A percentile compares a stretch with the other conserved stretches of the same genome.
Evolutionary conservation across 2,329 filamentous ascomycete species (phyloP).

Genomic region (Monascus ruber): DNA sequence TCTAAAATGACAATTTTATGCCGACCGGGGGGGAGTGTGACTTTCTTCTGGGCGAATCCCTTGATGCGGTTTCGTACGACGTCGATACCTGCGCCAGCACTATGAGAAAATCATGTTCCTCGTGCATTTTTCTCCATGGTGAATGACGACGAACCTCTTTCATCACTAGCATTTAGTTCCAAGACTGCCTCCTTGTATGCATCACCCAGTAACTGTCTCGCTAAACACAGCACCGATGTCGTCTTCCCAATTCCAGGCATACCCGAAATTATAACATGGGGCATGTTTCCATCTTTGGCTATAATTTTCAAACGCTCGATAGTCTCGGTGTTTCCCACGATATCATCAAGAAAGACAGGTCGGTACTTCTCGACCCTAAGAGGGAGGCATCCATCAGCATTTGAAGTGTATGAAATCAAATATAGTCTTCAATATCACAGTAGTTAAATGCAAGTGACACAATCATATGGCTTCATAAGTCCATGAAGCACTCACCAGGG

Average conservation of each 20-base stretch:
- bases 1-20: conserved; percentile 97
- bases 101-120: neutral
- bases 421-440: too few relatives aligned
- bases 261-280: conserved; percentile 97
- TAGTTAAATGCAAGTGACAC: too few relatives aligned
- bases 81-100: conserved; percentile 59
- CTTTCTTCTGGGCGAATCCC: conserved; percentile 97
- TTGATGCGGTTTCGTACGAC: conserved; percentile 97
- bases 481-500: conserved; percentile 31
- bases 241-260: conserved; percentile 99
- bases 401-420: conserved; percentile 6
- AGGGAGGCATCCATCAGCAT: neutral
- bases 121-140: neutral
- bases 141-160: conserved; percentile 54
- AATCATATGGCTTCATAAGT: neutral
- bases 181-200: conserved; percentile 95
- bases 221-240: conserved; percentile 85
- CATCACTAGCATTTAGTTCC: conserved; percentile 92
- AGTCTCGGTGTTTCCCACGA: conserved; percentile 95
- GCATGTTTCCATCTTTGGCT: conserved; percentile 97
- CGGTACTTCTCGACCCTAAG: conserved; percentile 95
- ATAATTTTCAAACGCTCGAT: conserved; percentile 97
- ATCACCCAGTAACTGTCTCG: conserved; percentile 80
- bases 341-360: conserved; percentile 86
- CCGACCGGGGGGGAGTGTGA: conserved; percentile 77